These are phyloP conservation scores for Adansonia digitata DNA, from an alignment of 345 rosid species.

Conservation along the genomic window DNA sequence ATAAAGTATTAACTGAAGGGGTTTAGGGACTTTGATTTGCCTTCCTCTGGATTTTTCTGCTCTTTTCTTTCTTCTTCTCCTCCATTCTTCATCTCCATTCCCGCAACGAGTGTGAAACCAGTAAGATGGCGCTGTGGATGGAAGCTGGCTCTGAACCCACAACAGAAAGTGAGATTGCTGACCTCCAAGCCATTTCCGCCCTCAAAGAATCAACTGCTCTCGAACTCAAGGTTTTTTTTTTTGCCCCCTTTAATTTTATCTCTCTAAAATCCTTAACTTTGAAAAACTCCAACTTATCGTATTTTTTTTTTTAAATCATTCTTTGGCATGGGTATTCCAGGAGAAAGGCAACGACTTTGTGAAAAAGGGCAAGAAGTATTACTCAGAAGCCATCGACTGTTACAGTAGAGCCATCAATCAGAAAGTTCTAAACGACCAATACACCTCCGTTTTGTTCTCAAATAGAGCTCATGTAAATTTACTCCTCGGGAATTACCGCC, in stretches of 20 bases:
- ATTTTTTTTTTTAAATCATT: background rate
- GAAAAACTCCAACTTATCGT: background rate
- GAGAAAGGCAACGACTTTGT: constrained; percentile 83
- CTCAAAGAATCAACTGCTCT: constrained; percentile 86
- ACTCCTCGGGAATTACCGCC: constrained; percentile 67
- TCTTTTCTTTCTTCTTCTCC: background rate
- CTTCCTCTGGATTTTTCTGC: background rate
- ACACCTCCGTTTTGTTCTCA: constrained; percentile 62
- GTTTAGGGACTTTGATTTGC: background rate
- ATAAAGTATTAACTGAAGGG: background rate
- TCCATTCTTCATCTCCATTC: background rate
- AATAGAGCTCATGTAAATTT: constrained; percentile 87
- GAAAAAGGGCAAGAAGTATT: constrained; percentile 82
- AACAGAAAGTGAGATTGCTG: constrained; percentile 58
- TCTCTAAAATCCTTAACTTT: background rate
- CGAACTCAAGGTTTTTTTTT: constrained; percentile 62
- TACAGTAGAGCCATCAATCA: constrained; percentile 82
- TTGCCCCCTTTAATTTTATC: background rate
- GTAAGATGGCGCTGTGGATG: constrained; percentile 82
- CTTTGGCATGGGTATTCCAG: constrained; percentile 29
- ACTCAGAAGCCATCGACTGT: constrained; percentile 68
- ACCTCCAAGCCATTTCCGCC: constrained; percentile 64
- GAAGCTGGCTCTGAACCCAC: constrained; percentile 66
- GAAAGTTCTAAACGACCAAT: constrained; percentile 47
- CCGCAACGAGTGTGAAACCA: background rate